A percentile compares a stretch with the other conserved stretches of the same genome.
Evolutionary conservation across 805 yeast genomes (phyloP).

Genomic region (Spathaspora girioi): DNA sequence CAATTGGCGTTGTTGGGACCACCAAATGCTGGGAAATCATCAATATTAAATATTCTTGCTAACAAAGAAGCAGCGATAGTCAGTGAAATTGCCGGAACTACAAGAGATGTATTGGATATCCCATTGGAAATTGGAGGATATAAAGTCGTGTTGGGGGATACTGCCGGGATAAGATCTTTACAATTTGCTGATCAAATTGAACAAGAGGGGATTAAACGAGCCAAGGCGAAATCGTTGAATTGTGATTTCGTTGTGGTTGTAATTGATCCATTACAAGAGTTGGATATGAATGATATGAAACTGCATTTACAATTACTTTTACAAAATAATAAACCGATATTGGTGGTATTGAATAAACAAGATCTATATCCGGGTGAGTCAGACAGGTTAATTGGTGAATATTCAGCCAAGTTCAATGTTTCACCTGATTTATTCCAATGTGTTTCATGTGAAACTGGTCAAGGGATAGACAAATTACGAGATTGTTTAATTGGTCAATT

Average conservation of each 20-base stretch:
- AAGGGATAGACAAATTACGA: conserved; percentile 53
- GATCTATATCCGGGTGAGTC: conserved; percentile 39
- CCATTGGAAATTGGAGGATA: conserved; percentile 79
- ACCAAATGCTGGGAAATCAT: conserved; percentile 96
- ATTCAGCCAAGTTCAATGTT: conserved; percentile 10
- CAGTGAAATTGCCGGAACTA: conserved; percentile 88
- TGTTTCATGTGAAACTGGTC: conserved; percentile 59
- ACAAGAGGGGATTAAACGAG: conserved; percentile 75
- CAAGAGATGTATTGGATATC: conserved; percentile 82
- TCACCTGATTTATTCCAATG: conserved; percentile 14
- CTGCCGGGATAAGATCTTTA: conserved; percentile 78
- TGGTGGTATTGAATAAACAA: conserved; percentile 55
- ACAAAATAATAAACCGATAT: conserved; percentile 22
- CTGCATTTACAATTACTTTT: conserved; percentile 13
- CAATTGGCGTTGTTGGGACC: conserved; percentile 77
- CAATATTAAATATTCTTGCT: conserved; percentile 72
- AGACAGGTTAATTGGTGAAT: conserved; percentile 13
- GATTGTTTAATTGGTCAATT: conserved; percentile 42
- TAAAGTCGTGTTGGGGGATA: conserved; percentile 82
- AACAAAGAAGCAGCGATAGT: conserved; percentile 86
- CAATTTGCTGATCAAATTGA: conserved; percentile 57
- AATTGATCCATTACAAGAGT: conserved; percentile 42
- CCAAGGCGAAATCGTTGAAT: conserved; percentile 52
- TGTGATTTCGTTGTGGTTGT: conserved; percentile 74
- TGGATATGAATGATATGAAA: conserved; percentile 3